Evolutionary conservation across 2,329 filamentous ascomycete species (phyloP).

Genomic region (Aspergillus texensis): DNA sequence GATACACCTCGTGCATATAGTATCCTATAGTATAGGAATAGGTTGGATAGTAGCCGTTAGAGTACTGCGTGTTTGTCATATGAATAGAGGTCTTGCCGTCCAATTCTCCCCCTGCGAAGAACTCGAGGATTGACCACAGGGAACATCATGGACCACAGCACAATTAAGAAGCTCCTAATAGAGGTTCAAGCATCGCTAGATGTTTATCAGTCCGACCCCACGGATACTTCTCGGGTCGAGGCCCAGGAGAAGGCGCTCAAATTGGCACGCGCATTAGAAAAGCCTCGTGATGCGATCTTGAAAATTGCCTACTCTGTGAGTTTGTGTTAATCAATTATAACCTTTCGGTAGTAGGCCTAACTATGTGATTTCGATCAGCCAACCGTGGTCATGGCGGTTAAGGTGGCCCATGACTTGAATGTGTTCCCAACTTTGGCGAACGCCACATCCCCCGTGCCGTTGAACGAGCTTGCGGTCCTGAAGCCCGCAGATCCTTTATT

Average conservation of each 20-base stretch:
- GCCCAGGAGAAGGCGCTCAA: slow-evolving; percentile 19
- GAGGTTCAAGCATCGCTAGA: slow-evolving; percentile 13
- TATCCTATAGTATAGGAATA: background rate
- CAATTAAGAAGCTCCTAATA: slow-evolving; percentile 12
- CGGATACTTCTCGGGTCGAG: slow-evolving; percentile 16
- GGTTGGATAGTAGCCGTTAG: no score
- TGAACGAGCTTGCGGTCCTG: slow-evolving; percentile 19
- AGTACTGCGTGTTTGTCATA: background rate
- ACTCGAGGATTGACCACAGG: background rate
- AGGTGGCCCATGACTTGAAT: slow-evolving; percentile 22
- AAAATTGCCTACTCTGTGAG: slow-evolving; percentile 23
- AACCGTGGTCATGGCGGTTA: slow-evolving; percentile 24
- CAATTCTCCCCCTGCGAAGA: background rate
- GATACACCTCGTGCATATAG: background rate
- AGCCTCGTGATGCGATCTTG: slow-evolving; percentile 22
- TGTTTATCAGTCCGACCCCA: slow-evolving; percentile 13
- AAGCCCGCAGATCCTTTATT: slow-evolving; percentile 27
- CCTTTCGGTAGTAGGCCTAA: background rate
- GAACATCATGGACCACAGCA: slow-evolving; percentile 13
- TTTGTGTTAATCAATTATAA: no score
- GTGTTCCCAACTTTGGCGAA: slow-evolving; percentile 22
- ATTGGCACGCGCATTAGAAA: slow-evolving; percentile 22
- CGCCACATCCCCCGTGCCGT: slow-evolving; percentile 15
- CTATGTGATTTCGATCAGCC: background rate
- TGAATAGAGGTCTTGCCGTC: background rate